Conservation (phyloP, 225 moss, liverwort and hornwort species). For the Physcomitrellopsis africana region DNA sequence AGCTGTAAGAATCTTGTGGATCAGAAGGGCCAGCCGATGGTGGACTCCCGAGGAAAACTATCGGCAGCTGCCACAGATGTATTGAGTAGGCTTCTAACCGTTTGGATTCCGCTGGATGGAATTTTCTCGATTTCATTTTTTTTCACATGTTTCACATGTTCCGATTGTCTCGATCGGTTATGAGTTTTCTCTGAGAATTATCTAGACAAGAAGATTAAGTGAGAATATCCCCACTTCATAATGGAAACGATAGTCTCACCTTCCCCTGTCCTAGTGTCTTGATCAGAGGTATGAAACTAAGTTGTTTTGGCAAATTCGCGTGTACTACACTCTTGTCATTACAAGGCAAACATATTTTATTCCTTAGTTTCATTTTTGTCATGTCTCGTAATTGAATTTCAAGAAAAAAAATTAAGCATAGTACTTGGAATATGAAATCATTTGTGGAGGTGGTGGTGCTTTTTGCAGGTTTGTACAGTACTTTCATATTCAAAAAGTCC, state of each 20-base stretch:
- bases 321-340: not conserved
- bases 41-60: slow-evolving; percentile 69
- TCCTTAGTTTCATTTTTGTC: too few species aligned
- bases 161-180: not conserved
- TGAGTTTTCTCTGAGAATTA: not conserved
- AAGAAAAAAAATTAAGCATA: not conserved
- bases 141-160: not conserved
- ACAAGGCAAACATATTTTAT: not conserved
- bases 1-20: slow-evolving; percentile 79
- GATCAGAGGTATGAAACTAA: too few species aligned
- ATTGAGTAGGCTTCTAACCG: slow-evolving; percentile 51
- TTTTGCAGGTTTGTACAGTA: slow-evolving; percentile 81
- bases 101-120: not conserved
- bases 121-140: slow-evolving; percentile 1
- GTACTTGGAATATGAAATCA: slow-evolving; percentile 7
- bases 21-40: slow-evolving; percentile 74
- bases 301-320: not conserved
- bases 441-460: not conserved
- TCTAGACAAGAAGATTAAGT: slow-evolving; percentile 3
- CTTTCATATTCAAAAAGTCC: slow-evolving; percentile 84
- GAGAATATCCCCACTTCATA: not conserved
- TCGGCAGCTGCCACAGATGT: slow-evolving; percentile 72
- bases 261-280: too few species aligned
- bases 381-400: not conserved
- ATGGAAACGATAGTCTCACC: too few species aligned